Base-by-base conservation (phyloP, 768 basidiomycete species). In the Suillus americanus region DNA sequence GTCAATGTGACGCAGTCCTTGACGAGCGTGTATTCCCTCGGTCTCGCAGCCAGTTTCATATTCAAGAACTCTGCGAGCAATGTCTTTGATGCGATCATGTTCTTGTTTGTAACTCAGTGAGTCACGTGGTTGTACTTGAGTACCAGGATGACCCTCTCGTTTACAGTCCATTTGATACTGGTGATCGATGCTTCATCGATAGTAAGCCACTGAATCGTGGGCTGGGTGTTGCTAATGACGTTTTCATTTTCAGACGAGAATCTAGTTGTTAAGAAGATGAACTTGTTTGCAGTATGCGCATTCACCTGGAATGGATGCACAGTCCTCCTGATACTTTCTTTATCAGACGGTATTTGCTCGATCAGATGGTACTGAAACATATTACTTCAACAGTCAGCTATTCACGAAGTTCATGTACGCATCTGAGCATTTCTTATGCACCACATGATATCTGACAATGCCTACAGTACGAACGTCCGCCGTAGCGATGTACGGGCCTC, bases 61-160 rank as follows among this genome's bases (percentile, higher is more conserved):
- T 94, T 94, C 82, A 92, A 91, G 79, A 85, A 81, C 67, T 76
- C 91, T 5, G 89, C 91, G 25, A 86, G 87, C 65, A 82, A 77
- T 62, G 88, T 88, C 20, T 94, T 94, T 70, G 91, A 92, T 74
- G 83, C 90, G 33, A 88, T 92, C 70, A 89, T 92, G 83, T 90
- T 94, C 73, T 74, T 92, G 67, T 92, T 92, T 72, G 90, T 92
- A 46, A 89, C 90, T 3, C 92, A 94, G 90, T 91, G 66, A 68
- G 90, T 79, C 33, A n/a, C 51, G 51, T 51, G 13, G 37, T n/a
- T 41, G 48, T 41, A 14, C n/a, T 38, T 55, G n/a, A n/a, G 50
- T 23, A 45, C 16, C 54, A 62, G 62, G 30, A 60, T 68, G 38
- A 68, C 43, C 55, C 28, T 33, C 23, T 41, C 18, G 12, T 3